Percentiles rank a stretch among this genome's conserved stretches.
phyloP scores from a whole-genome alignment of 352 stramenopile genomes.

The Globisporangium cystogenes region DNA sequence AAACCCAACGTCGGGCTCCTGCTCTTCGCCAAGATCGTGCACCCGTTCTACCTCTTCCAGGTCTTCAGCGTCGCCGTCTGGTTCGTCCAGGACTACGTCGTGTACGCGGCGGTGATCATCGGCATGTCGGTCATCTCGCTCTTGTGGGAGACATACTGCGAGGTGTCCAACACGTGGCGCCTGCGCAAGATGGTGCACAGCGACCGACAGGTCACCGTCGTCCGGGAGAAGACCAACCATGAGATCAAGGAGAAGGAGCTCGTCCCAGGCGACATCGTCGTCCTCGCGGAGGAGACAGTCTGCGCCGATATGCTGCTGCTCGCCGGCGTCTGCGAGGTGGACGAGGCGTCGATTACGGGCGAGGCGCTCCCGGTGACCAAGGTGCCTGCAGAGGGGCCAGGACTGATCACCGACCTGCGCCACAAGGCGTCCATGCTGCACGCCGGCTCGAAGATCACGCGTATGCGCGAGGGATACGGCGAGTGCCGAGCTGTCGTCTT shows the following conservation, averaged over 20 bases:
- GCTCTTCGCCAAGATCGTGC: slow-evolving; percentile 53
- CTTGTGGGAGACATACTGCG: slow-evolving; percentile 55
- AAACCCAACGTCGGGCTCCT: slow-evolving; percentile 24
- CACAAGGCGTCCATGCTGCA: slow-evolving; percentile 46
- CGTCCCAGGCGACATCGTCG: slow-evolving; percentile 66
- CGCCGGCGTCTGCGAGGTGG: slow-evolving; percentile 49
- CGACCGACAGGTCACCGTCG: slow-evolving; percentile 24
- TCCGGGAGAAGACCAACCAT: slow-evolving; percentile 32
- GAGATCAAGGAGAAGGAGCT: slow-evolving; percentile 49
- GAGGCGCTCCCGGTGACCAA: slow-evolving; percentile 76
- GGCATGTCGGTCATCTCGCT: slow-evolving; percentile 53
- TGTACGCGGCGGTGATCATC: slow-evolving; percentile 62
- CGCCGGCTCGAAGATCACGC: slow-evolving; percentile 36
- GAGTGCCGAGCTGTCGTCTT: slow-evolving; percentile 51
- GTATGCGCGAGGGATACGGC: slow-evolving; percentile 2
- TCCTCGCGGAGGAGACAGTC: slow-evolving; percentile 48
- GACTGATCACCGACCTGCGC: slow-evolving; percentile 22
- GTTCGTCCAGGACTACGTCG: slow-evolving; percentile 56
- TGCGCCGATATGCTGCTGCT: slow-evolving; percentile 55
- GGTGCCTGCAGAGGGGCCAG: slow-evolving; percentile 17
- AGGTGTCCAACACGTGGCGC: slow-evolving; percentile 57
- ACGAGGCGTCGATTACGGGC: slow-evolving; percentile 68
- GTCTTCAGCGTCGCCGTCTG: slow-evolving; percentile 62
- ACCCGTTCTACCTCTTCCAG: slow-evolving; percentile 81
- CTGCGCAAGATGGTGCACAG: slow-evolving; percentile 46